phyloP scores from a whole-genome alignment of 805 yeast species.

The Candida jianshihensis region DNA sequence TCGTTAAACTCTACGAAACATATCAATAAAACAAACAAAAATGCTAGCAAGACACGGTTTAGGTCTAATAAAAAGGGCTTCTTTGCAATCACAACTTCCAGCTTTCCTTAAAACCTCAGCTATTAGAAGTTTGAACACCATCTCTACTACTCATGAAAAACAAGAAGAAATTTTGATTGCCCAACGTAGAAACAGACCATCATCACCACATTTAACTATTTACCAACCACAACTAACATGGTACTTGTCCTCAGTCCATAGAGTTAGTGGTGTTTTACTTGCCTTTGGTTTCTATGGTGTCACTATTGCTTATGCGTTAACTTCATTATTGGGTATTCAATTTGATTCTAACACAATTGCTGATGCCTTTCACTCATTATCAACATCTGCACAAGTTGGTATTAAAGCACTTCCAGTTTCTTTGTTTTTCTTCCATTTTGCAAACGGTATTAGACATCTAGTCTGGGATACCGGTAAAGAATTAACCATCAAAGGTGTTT shows the following conservation, averaged over 20 bases:
- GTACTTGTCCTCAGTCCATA: constrained; percentile 74
- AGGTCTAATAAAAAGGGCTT: constrained; percentile 3
- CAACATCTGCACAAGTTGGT: constrained; percentile 51
- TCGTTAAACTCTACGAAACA: not conserved
- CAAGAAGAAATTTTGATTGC: constrained; percentile 66
- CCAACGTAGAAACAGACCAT: constrained; percentile 85
- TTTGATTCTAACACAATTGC: constrained; percentile 28
- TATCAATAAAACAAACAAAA: not conserved
- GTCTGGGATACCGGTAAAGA: constrained; percentile 87
- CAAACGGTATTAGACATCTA: constrained; percentile 88
- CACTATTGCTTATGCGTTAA: constrained; percentile 67
- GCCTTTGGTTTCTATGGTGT: constrained; percentile 75
- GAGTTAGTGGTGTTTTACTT: constrained; percentile 81
- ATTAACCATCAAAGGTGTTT: constrained; percentile 79
- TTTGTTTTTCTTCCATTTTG: constrained; percentile 83
- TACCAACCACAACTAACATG: constrained; percentile 89
- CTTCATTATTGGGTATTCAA: constrained; percentile 52
- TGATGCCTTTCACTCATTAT: constrained; percentile 44
- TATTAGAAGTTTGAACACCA: constrained; percentile 26
- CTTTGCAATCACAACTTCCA: constrained; percentile 1
- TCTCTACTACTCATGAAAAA: constrained; percentile 48
- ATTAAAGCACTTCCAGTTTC: constrained; percentile 66
- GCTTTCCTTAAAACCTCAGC: constrained; percentile 1
- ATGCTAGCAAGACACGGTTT: constrained; percentile 1
- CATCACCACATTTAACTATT: constrained; percentile 84